phyloP scores from a whole-genome alignment of 768 basidiomycete genomes.

The Glaciozyma antarctica region DNA sequence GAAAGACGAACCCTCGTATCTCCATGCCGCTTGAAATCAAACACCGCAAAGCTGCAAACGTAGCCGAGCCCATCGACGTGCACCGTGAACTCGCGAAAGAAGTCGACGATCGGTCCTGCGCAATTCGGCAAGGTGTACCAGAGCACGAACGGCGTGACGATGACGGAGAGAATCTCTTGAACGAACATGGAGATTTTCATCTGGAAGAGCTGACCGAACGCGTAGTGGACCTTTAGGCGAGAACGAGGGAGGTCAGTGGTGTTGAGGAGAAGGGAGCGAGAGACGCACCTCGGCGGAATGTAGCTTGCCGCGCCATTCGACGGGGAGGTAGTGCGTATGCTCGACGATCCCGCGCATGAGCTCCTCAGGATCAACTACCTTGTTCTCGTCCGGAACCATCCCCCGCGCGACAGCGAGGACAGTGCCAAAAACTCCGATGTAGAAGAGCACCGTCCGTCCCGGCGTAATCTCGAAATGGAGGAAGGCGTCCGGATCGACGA shows the following conservation, averaged over 20 bases:
- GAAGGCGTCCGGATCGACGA: constrained; percentile 86
- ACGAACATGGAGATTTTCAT: constrained; percentile 81
- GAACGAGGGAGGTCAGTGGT: not conserved
- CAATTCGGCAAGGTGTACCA: constrained; percentile 86
- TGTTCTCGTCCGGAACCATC: constrained; percentile 90
- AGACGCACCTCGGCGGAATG: constrained; percentile 69
- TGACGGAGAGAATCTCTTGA: constrained; percentile 79
- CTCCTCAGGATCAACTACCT: constrained; percentile 85
- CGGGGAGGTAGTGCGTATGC: constrained; percentile 93
- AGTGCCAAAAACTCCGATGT: constrained; percentile 75
- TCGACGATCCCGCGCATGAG: constrained; percentile 85
- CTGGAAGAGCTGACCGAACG: constrained; percentile 85
- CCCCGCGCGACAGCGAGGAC: constrained; percentile 81
- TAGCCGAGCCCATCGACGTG: constrained; percentile 95
- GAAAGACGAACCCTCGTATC: constrained; percentile 61
- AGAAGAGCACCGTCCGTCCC: constrained; percentile 87
- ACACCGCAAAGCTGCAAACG: constrained; percentile 95
- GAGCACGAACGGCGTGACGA: constrained; percentile 86
- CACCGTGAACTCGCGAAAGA: constrained; percentile 95
- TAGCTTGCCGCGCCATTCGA: constrained; percentile 76
- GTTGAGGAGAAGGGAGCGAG: not conserved
- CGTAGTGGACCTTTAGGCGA: constrained; percentile 63
- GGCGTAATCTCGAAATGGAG: constrained; percentile 90
- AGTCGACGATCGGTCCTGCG: constrained; percentile 85
- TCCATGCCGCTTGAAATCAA: constrained; percentile 90